Evolutionary conservation across 768 basidiomycete genomes (phyloP).

Genomic region (Suillus subalutaceus): DNA sequence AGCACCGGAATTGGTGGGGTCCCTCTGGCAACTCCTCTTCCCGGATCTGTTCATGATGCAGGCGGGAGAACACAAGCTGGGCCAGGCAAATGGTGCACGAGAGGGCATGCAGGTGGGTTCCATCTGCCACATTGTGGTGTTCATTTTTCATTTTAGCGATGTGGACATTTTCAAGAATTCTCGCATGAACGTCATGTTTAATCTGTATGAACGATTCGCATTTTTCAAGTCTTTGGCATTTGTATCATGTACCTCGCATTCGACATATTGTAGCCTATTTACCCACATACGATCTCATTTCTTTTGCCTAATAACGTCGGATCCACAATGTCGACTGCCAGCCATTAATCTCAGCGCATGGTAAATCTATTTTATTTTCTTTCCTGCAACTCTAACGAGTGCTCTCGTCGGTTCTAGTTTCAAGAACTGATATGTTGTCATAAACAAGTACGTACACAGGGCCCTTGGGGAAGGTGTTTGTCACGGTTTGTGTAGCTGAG

Average conservation of each 20-base stretch:
- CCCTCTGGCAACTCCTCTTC: constrained; percentile 27
- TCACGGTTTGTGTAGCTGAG: not conserved
- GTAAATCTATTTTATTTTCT: not conserved
- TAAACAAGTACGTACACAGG: too few species aligned
- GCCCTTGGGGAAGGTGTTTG: too few species aligned
- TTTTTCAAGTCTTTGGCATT: not conserved
- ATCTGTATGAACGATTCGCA: not conserved
- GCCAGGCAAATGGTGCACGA: constrained; percentile 21
- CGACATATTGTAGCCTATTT: constrained; percentile 2
- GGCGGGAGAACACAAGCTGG: constrained; percentile 3
- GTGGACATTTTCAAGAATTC: constrained; percentile 24
- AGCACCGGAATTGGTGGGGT: constrained; percentile 33
- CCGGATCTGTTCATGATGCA: not conserved
- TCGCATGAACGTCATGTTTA: constrained; percentile 11
- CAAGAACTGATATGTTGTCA: not conserved
- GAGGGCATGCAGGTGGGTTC: constrained; percentile 13
- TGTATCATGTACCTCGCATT: constrained; percentile 6
- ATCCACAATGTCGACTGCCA: not conserved
- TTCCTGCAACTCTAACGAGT: not conserved
- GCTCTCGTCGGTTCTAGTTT: not conserved
- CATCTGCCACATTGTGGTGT: constrained; percentile 20
- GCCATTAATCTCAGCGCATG: not conserved
- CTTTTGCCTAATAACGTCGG: too few species aligned
- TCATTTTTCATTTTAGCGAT: constrained; percentile 17
- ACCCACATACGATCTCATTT: not conserved